Percentiles rank a stretch among this genome's conserved stretches.
These are phyloP conservation scores for Daldinia sp. DNA, from an alignment of 2,329 filamentous ascomycete genomes.

Conservation along the genomic window DNA sequence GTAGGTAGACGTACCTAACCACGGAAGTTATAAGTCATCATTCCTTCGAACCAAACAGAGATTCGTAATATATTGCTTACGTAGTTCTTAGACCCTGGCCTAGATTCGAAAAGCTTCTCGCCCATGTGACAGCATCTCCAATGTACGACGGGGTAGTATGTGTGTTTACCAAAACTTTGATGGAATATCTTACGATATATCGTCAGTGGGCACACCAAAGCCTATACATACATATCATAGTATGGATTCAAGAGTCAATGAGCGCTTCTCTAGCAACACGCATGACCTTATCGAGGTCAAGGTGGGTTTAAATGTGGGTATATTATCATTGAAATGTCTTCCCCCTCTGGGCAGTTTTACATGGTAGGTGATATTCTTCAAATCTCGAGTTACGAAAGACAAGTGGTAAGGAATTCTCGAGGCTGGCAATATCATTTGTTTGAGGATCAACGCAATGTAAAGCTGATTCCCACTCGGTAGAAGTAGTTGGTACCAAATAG, in stretches of 20 bases:
- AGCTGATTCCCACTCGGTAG: neutral
- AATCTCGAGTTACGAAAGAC: neutral
- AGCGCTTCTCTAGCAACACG: neutral
- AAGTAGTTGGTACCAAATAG: neutral
- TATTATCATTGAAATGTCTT: neutral
- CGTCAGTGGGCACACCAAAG: neutral
- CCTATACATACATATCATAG: neutral
- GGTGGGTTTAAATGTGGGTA: neutral
- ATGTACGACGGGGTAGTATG: neutral
- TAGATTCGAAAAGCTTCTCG: slow-evolving; percentile 13
- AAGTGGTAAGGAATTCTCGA: neutral
- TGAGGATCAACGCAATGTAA: neutral
- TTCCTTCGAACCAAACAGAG: slow-evolving; percentile 7
- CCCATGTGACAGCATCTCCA: slow-evolving; percentile 23
- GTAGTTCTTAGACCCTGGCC: slow-evolving; percentile 12
- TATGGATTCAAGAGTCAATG: neutral
- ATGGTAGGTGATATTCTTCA: neutral
- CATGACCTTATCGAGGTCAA: neutral
- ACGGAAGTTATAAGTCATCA: slow-evolving; percentile 7
- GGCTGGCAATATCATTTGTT: neutral
- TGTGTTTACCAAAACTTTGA: neutral
- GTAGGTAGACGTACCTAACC: no score
- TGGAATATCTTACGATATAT: neutral
- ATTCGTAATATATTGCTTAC: slow-evolving; percentile 28
- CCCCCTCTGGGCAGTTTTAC: neutral